Evolutionary conservation across 441 rosid genomes (phyloP).

Genomic region (Croton setiger): DNA sequence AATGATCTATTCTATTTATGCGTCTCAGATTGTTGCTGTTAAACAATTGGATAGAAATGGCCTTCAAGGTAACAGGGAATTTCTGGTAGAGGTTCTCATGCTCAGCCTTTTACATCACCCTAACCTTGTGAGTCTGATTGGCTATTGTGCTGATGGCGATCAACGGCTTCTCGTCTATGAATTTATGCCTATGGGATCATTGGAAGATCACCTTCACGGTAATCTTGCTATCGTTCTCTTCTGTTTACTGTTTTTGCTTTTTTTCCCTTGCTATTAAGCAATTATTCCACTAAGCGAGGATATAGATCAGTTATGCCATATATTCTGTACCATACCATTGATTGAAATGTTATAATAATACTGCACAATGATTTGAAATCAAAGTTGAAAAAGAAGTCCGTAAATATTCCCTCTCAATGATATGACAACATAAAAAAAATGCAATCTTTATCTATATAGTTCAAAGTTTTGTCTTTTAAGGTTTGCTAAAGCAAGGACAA

Average conservation of each 20-base stretch:
- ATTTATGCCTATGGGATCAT: slow-evolving; percentile 91
- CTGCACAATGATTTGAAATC: background rate
- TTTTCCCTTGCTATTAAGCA: slow-evolving; percentile 7
- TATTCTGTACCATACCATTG: background rate
- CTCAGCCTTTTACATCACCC: slow-evolving; percentile 97
- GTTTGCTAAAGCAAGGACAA: slow-evolving; percentile 8
- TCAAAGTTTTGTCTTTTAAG: background rate
- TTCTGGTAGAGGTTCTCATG: slow-evolving; percentile 98
- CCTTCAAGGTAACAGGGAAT: slow-evolving; percentile 96
- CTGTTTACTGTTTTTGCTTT: background rate
- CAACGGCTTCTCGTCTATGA: slow-evolving; percentile 97
- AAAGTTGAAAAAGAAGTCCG: background rate
- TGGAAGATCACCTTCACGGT: slow-evolving; percentile 99
- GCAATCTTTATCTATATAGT: background rate
- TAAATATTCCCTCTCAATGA: background rate
- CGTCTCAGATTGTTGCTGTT: slow-evolving; percentile 83
- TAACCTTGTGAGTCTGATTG: slow-evolving; percentile 91
- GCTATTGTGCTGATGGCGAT: slow-evolving; percentile 99
- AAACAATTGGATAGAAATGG: slow-evolving; percentile 96
- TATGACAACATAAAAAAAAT: background rate
- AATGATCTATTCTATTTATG: background rate
- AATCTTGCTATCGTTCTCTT: slow-evolving; percentile 13
- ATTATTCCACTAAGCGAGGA: background rate
- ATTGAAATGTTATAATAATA: background rate
- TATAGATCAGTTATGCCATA: background rate